phyloP scores from a whole-genome alignment of 495 filamentous ascomycete genomes.

The Aspergillus nanangensis region DNA sequence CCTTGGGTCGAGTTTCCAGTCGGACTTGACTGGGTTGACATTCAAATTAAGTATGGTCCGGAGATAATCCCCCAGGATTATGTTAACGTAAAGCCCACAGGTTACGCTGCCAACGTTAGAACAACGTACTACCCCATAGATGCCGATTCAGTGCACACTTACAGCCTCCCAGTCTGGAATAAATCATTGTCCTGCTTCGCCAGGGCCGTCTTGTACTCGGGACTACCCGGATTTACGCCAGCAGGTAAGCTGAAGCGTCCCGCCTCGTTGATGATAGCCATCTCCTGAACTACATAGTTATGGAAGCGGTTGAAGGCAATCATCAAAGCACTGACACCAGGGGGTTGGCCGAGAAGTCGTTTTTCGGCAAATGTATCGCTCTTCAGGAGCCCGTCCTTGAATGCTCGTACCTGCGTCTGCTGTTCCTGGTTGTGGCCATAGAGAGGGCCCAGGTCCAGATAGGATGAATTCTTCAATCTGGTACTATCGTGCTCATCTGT shows the following conservation, averaged over 20 bases:
- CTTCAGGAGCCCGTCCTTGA: constrained; percentile 69
- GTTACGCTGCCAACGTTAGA: constrained; percentile 14
- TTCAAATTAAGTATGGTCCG: constrained; percentile 18
- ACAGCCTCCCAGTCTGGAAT: constrained; percentile 24
- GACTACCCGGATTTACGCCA: not conserved
- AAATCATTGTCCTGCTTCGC: constrained; percentile 25
- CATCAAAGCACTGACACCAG: constrained; percentile 61
- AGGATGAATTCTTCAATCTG: constrained; percentile 52
- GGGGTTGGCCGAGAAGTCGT: constrained; percentile 63
- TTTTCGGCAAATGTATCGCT: constrained; percentile 69
- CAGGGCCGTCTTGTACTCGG: constrained; percentile 4
- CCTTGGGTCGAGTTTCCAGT: constrained; percentile 27
- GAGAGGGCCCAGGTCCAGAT: constrained; percentile 70
- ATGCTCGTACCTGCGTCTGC: constrained; percentile 58
- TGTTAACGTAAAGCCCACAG: constrained; percentile 27
- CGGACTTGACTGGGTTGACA: constrained; percentile 8
- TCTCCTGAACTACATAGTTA: constrained; percentile 39
- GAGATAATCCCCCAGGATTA: constrained; percentile 26
- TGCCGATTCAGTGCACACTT: constrained; percentile 6
- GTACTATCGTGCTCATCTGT: constrained; percentile 40
- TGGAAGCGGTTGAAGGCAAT: constrained; percentile 48
- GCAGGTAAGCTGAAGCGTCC: constrained; percentile 32
- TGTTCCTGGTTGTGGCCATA: constrained; percentile 66
- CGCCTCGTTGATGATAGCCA: constrained; percentile 47
- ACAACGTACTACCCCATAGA: not conserved